Base-by-base conservation (phyloP, 2,329 filamentous ascomycete genomes). In the Paecilomyces formosus region DNA sequence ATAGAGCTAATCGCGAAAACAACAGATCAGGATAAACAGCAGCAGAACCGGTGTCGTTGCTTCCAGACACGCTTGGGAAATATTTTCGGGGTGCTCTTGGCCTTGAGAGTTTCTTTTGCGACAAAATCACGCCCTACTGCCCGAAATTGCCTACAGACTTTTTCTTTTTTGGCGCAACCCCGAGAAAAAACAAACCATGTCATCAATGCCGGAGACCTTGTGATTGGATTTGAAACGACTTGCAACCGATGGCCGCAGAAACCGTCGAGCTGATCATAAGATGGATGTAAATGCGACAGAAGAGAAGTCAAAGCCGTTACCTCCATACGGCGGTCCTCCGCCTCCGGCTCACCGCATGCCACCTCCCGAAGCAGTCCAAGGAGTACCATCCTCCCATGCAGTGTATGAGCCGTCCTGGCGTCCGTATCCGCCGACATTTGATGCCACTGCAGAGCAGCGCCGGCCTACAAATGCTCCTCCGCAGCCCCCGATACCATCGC, bases 341-440 rank as follows among this genome's bases (percentile, higher is more conserved):
- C 66, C 63, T 24, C 60, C 57, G 35, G 69, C 70, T 68, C 70
- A 69, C 63, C 70, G 68, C 55, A 68, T 70, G 57, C 70, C 69
- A 18, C 68, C 64, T 24, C 63, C 67, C 50, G 71, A 73, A 53
- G 67, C 62, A 55, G 65, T 64, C 53, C 69, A 69, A 60, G 62
- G 60, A 55, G 65, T 67, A 35, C 65, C 69, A 21, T 58, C 61
- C 51, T 60, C 66, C 56, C 68, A 72, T 59, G 59, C 59, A 9
- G 24, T 66, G 45, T 72, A 72, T 53, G 72, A 73, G 26, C 65
- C 65, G 52, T 59, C 64, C 56, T 74, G 71, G 70, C 70, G 70
- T 31, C 63, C 63, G 54, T 72, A 68, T 57, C 62, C 68, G 8
- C 63, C 69, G 3, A 52, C 66, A 9, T 71, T 67, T 55, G 72